Percentiles rank a stretch among this genome's conserved stretches.
These are phyloP conservation scores for Hirschioporus abietinus DNA, from an alignment of 768 basidiomycete genomes.

Conservation along the genomic window DNA sequence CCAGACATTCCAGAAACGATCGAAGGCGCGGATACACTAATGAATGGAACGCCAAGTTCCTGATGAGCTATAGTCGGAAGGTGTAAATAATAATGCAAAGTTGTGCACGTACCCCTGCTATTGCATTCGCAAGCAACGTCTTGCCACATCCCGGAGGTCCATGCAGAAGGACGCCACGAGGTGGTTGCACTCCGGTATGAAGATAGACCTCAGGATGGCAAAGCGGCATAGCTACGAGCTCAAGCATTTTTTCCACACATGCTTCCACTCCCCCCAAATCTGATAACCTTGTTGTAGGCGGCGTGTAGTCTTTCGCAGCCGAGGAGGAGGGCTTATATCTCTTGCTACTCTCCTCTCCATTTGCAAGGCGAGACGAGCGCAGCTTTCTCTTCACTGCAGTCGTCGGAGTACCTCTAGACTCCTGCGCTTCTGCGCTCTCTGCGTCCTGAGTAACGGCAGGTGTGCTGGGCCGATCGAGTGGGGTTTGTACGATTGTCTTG, in stretches of 20 bases:
- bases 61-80: conserved; percentile 24
- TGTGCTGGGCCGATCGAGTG: conserved; percentile 21
- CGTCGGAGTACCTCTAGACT: conserved; percentile 17
- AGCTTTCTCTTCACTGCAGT: conserved; percentile 56
- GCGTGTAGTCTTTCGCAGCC: conserved; percentile 56
- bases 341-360: conserved; percentile 52
- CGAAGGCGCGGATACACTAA: conserved; percentile 90
- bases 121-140: conserved; percentile 88
- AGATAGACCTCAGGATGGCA: conserved; percentile 94
- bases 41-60: conserved; percentile 93
- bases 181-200: conserved; percentile 88
- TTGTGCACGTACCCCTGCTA: conserved; percentile 72
- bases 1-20: conserved; percentile 98
- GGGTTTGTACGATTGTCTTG: conserved; percentile 13
- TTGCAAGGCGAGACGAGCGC: conserved; percentile 39
- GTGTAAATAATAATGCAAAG: not conserved
- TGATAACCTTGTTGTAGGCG: conserved; percentile 71
- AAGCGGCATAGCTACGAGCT: conserved; percentile 94
- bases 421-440: not conserved
- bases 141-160: conserved; percentile 98
- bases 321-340: conserved; percentile 40
- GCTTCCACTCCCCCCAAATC: conserved; percentile 84
- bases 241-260: conserved; percentile 89
- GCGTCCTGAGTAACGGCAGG: conserved; percentile 18
- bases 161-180: conserved; percentile 86